phyloP scores from a whole-genome alignment of 139 green algal species.

The Chlorella sorokiniana region DNA sequence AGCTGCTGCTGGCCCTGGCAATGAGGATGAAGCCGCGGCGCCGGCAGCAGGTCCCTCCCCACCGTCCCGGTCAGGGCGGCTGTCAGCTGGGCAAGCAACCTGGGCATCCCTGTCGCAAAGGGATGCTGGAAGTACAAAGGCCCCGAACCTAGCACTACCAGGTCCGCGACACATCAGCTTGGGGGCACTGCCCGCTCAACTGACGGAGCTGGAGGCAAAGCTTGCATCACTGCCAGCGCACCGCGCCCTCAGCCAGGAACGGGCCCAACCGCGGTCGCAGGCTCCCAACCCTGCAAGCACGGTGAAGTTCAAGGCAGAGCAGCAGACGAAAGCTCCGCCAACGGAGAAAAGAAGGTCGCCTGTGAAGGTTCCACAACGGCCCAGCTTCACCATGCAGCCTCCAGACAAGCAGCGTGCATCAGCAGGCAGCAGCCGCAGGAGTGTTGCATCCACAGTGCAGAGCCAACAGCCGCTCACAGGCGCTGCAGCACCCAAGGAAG shows the following conservation, averaged over 20 bases:
- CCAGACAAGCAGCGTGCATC: too few relatives aligned
- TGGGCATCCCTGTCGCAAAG: background rate
- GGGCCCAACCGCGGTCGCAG: background rate
- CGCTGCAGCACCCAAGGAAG: too few relatives aligned
- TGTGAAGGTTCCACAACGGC: too few relatives aligned
- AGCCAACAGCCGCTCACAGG: too few relatives aligned
- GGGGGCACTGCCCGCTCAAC: slow-evolving; percentile 2
- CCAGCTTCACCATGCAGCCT: too few relatives aligned
- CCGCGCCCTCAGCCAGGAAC: background rate
- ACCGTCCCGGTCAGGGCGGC: too few relatives aligned
- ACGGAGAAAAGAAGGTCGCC: too few relatives aligned
- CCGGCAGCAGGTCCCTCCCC: background rate
- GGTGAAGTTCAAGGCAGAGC: background rate
- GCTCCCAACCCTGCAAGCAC: background rate
- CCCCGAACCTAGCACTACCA: too few relatives aligned
- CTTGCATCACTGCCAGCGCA: slow-evolving; percentile 9
- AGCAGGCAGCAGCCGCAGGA: too few relatives aligned
- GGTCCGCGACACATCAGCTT: slow-evolving; percentile 1
- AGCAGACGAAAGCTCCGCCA: background rate
- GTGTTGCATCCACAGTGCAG: too few relatives aligned
- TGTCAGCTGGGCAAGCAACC: too few relatives aligned
- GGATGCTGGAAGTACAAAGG: background rate
- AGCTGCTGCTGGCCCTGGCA: background rate
- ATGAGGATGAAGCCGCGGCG: background rate
- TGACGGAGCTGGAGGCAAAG: slow-evolving; percentile 1